phyloP scores from a whole-genome alignment of 352 stramenopile species.

The Phytopythium litorale region DNA sequence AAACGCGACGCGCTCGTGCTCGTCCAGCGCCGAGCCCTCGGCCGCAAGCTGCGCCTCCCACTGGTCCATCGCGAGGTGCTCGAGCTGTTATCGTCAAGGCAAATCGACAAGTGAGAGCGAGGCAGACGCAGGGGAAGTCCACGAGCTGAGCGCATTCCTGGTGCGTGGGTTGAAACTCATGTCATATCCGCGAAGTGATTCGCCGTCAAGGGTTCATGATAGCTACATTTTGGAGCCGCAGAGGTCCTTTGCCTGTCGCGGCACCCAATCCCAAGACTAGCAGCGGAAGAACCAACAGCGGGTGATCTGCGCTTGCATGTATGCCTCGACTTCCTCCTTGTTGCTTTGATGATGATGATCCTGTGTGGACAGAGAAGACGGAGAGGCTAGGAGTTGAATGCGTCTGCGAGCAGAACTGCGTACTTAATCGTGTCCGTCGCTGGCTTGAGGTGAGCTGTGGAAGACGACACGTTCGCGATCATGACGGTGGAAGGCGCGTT shows the following conservation, averaged over 20 bases:
- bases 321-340: no score
- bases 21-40: conserved; percentile 16
- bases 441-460: conserved; percentile 16
- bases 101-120: no score
- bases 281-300: no score
- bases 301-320: no score
- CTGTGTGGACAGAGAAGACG: no score
- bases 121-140: no score
- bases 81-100: no score
- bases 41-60: conserved; percentile 15
- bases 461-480: conserved; percentile 43
- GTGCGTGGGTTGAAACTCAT: background rate
- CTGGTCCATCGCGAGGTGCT: conserved; percentile 8
- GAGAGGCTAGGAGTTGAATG: conserved; percentile 18
- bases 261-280: no score
- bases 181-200: background rate
- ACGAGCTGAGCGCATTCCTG: background rate
- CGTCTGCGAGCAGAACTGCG: conserved; percentile 31
- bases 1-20: conserved; percentile 5
- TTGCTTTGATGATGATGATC: no score
- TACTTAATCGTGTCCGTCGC: conserved; percentile 40
- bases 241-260: no score
- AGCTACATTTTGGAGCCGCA: no score
- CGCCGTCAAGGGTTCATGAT: background rate
- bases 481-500: conserved; percentile 29